Conservation (phyloP, 1,284 basidiomycete species). For the Grifola frondosa region DNA sequence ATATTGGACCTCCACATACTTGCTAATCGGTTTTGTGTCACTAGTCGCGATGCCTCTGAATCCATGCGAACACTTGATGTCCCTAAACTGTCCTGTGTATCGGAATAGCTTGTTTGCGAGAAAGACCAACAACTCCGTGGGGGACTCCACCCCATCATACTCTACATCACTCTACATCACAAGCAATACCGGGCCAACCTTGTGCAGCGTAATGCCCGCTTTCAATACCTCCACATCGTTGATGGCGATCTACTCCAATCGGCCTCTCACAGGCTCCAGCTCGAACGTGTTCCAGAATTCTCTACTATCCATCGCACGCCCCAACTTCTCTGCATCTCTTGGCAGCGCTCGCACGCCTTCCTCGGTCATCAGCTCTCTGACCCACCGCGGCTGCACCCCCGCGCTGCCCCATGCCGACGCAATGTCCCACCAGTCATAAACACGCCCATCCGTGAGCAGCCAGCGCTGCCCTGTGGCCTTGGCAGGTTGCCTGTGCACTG, state of each 20-base stretch:
- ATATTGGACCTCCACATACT: too few relatives aligned
- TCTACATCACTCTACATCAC: too few relatives aligned
- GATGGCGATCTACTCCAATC: slow-evolving; percentile 12
- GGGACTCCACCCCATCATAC: too few relatives aligned
- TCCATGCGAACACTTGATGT: too few relatives aligned
- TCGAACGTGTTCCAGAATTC: slow-evolving; percentile 56
- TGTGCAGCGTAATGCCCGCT: too few relatives aligned
- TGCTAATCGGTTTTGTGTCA: too few relatives aligned
- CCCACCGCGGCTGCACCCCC: slow-evolving; percentile 42
- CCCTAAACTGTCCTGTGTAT: too few relatives aligned
- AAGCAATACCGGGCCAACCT: too few relatives aligned
- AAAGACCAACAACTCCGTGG: too few relatives aligned
- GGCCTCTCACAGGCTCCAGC: slow-evolving; percentile 33
- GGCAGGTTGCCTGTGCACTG: slow-evolving; percentile 44
- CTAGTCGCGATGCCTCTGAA: too few relatives aligned
- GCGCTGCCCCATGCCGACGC: slow-evolving; percentile 49
- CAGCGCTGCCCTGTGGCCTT: slow-evolving; percentile 50
- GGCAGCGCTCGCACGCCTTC: slow-evolving; percentile 52
- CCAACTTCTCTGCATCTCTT: slow-evolving; percentile 44
- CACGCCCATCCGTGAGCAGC: slow-evolving; percentile 56
- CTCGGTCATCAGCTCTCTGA: slow-evolving; percentile 57
- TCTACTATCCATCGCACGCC: slow-evolving; percentile 54
- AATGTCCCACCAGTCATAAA: slow-evolving; percentile 72
- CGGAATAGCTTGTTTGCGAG: too few relatives aligned
- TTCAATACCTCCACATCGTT: slow-evolving; percentile 44